Percentiles rank a stretch among this genome's conserved stretches.
These are phyloP conservation scores for Colletotrichum sp. DNA, from an alignment of 2,329 filamentous ascomycete genomes.

Conservation along the genomic window DNA sequence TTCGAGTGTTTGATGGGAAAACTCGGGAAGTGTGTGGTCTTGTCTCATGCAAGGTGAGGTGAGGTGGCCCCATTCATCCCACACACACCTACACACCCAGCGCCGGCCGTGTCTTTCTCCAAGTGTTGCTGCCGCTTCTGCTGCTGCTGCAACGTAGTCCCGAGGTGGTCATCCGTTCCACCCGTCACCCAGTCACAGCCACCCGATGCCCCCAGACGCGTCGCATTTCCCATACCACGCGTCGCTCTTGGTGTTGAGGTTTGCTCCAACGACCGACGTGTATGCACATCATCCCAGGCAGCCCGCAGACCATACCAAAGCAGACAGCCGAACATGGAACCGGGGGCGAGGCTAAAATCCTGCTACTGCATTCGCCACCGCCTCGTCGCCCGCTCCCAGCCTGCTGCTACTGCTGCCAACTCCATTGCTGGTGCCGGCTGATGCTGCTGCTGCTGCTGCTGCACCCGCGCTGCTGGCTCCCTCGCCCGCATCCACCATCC, in stretches of 20 bases:
- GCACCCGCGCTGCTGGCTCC: constrained; percentile 4
- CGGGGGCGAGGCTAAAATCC: not conserved
- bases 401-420: not conserved
- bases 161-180: not conserved
- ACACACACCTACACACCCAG: not conserved
- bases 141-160: not conserved
- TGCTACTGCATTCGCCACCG: constrained; percentile 15
- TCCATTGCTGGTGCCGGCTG: not conserved
- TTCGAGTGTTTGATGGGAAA: not conserved
- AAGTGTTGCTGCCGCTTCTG: not conserved
- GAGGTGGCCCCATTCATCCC: constrained; percentile 10
- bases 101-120: not conserved
- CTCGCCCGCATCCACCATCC: constrained; percentile 9
- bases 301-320: not conserved
- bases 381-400: not conserved
- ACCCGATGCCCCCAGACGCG: constrained; percentile 12
- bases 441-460: not conserved
- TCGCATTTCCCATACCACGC: constrained; percentile 20
- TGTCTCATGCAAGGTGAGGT: constrained; percentile 18
- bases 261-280: not conserved
- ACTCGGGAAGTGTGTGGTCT: not conserved
- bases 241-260: constrained; percentile 21
- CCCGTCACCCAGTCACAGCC: constrained; percentile 3
- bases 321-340: not conserved
- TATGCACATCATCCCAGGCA: not conserved